Evolutionary conservation across 139 green algal genomes (phyloP).

Genomic region (Chlamydomonas sp.): DNA sequence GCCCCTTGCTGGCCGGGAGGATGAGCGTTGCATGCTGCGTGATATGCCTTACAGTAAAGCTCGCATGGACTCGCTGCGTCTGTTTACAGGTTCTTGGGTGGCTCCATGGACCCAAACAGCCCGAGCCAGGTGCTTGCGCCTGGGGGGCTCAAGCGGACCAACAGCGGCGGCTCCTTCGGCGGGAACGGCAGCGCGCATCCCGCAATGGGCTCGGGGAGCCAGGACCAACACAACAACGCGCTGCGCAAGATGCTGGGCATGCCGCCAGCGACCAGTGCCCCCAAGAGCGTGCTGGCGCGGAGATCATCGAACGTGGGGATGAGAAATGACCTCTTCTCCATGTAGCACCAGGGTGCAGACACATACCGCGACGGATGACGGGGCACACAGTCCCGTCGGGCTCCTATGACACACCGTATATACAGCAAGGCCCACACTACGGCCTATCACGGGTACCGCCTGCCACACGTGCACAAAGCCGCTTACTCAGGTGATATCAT

Average conservation of each 20-base stretch:
- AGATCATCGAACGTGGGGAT: not conserved
- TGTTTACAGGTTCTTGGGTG: slow-evolving; percentile 11
- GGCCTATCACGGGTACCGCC: too few relatives aligned
- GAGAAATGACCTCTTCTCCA: slow-evolving; percentile 24
- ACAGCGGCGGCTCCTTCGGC: slow-evolving; percentile 1
- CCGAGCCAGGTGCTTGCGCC: not conserved
- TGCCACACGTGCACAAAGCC: too few relatives aligned
- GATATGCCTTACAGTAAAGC: too few relatives aligned
- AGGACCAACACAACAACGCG: slow-evolving; percentile 32
- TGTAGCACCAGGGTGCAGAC: not conserved
- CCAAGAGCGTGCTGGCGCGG: not conserved
- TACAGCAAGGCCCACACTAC: too few relatives aligned
- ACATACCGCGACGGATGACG: not conserved
- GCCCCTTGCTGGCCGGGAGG: too few relatives aligned
- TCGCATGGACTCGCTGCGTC: not conserved
- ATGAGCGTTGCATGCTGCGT: too few relatives aligned
- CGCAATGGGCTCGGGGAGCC: not conserved
- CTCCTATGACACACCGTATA: too few relatives aligned
- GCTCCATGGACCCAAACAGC: slow-evolving; percentile 18
- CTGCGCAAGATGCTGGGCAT: slow-evolving; percentile 35
- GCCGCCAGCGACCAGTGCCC: not conserved
- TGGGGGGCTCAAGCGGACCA: not conserved
- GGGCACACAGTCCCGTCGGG: too few relatives aligned
- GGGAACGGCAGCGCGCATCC: not conserved
- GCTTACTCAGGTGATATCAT: too few relatives aligned